phyloP scores from a whole-genome alignment of 495 filamentous ascomycete genomes.

The Parachaetomium inaequale region DNA sequence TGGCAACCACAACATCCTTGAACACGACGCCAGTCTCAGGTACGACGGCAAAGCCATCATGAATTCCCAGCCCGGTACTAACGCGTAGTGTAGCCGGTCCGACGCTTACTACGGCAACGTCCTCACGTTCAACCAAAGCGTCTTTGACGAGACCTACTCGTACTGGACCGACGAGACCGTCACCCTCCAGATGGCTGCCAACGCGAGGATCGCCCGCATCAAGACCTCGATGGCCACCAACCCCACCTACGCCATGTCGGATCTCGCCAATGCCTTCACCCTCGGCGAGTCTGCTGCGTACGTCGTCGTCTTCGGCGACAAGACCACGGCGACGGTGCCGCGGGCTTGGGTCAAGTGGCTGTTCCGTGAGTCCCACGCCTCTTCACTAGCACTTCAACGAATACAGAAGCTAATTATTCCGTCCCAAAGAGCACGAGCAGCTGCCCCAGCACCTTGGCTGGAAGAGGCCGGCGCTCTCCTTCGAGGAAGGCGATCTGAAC shows the following conservation, averaged over 20 bases:
- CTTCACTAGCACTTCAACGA: background rate
- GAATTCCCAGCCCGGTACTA: background rate
- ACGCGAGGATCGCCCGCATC: constrained; percentile 43
- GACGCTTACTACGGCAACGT: constrained; percentile 45
- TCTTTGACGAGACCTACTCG: constrained; percentile 45
- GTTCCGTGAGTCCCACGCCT: constrained; percentile 37
- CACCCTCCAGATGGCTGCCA: constrained; percentile 40
- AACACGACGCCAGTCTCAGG: constrained; percentile 54
- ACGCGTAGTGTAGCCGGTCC: constrained; percentile 31
- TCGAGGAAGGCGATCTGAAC: constrained; percentile 9
- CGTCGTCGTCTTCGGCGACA: constrained; percentile 44
- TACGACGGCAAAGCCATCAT: constrained; percentile 12
- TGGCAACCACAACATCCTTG: constrained; percentile 41
- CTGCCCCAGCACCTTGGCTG: constrained; percentile 47
- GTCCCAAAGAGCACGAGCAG: constrained; percentile 32
- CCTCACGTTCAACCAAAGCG: constrained; percentile 43
- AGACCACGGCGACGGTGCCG: constrained; percentile 34
- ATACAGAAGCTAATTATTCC: background rate
- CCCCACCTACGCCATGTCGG: constrained; percentile 38
- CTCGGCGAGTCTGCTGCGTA: constrained; percentile 48
- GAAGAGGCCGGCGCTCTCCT: constrained; percentile 2
- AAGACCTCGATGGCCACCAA: constrained; percentile 45
- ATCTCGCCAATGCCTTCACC: constrained; percentile 38
- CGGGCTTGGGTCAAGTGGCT: constrained; percentile 42
- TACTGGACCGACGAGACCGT: constrained; percentile 43